Evolutionary conservation across 192 early-diverging fungal species (phyloP), one percentile per base, ranked within the genome.

Genomic region (Mortierella antarctica): DNA sequence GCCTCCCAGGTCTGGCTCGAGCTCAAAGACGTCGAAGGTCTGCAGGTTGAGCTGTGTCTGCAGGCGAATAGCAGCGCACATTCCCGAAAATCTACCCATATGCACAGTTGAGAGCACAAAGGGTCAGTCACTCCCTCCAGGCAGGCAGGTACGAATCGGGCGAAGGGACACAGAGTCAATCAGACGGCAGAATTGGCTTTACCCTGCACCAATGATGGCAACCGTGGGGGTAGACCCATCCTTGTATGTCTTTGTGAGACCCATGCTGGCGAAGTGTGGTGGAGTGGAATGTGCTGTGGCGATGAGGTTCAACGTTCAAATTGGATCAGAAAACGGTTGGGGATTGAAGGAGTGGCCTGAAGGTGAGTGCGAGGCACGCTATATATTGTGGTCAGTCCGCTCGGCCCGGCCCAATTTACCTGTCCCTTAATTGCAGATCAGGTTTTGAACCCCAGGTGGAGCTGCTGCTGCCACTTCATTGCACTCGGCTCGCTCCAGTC

Each of bases 21-120:
- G 74, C 54, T 89, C 88, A 59, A 86, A 86, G 40, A 89, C 70
- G 18, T 80, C 59, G 23, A 55, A 80, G 2, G 83, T 80, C 17
- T 65, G 53, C 51, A 86, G 60, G 44, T 82, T 82, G 47, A 89
- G 55, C 20, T 88, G 68, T 12, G 84, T 82, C 51, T 82, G 72
- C 1, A 89, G 61, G 31, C 85, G 82, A 31, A 89, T 85, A 5
- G 85, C 86, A 46, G 88, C 88, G 65, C 82, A 84, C 21, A 89
- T 61, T 12, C 88, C 88, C 6, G 77, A 82, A 65, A 86, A 86
- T 48, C 84, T 85, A 71, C 46, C 42, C 5, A n/a, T 12, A 20
- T 18, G 45, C 31, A 31, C 31, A 31, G 31, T 18, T 15, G 40
- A 62, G 45, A 45, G 54, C 1, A 55, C 54, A 18, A 55, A 55